Percentiles rank a stretch among this genome's conserved stretches.
These are phyloP conservation scores for Klebsormidium nitens DNA, from an alignment of 139 green algal genomes.

Conservation along the genomic window DNA sequence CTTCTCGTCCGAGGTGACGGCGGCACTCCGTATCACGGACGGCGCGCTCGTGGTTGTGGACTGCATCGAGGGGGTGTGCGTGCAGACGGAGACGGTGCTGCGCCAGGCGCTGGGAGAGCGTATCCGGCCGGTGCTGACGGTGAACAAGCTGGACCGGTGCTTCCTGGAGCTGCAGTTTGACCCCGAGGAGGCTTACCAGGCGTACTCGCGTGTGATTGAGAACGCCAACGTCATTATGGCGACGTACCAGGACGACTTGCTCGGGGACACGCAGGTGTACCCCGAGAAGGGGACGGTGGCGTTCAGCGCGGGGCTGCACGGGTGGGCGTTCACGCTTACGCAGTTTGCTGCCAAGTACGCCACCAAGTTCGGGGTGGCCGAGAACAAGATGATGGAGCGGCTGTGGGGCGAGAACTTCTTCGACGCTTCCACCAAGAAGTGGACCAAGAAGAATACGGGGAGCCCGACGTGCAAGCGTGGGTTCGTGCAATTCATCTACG, in stretches of 20 bases:
- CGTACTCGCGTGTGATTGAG: constrained; percentile 94
- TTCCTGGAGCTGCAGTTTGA: constrained; percentile 93
- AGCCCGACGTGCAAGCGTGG: constrained; percentile 83
- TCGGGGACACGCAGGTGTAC: constrained; percentile 95
- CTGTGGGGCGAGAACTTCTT: constrained; percentile 99
- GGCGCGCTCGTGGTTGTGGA: constrained; percentile 98
- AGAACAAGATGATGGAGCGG: constrained; percentile 88
- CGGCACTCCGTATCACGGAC: constrained; percentile 98
- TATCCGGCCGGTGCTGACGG: constrained; percentile 95
- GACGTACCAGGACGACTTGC: constrained; percentile 89
- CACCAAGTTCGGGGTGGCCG: constrained; percentile 90
- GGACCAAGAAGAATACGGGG: constrained; percentile 90
- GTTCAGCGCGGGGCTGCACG: constrained; percentile 97
- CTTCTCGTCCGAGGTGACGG: constrained; percentile 98
- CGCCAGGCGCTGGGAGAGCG: constrained; percentile 87
- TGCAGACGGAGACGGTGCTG: constrained; percentile 99
- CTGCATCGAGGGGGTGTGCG: constrained; percentile 98
- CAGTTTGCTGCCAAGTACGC: constrained; percentile 96
- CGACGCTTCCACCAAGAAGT: constrained; percentile 95
- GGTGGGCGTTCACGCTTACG: constrained; percentile 99
- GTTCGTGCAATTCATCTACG: constrained; percentile 98
- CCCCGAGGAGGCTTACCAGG: constrained; percentile 90
- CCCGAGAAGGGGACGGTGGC: constrained; percentile 95
- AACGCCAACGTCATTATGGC: constrained; percentile 98
- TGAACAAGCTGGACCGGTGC: constrained; percentile 99